phyloP scores from a whole-genome alignment of 768 basidiomycete species.

The Hypholoma fasciculare region DNA sequence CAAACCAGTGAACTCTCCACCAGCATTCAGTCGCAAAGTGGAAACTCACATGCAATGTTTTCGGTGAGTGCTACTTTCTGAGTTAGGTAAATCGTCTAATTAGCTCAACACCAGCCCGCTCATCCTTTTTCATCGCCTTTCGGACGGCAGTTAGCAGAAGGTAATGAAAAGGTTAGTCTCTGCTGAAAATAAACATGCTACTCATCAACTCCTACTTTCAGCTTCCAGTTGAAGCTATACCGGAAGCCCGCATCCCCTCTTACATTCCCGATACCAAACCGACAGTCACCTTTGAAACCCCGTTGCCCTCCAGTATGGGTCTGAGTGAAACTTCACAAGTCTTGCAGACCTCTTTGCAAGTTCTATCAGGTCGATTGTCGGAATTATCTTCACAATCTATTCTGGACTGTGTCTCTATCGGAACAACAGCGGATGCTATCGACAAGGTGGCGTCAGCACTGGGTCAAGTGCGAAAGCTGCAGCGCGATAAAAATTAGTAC shows the following conservation, averaged over 20 bases:
- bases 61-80: background rate
- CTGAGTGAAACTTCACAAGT: slow-evolving; percentile 24
- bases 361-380: slow-evolving; percentile 51
- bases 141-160: background rate
- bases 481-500: slow-evolving; percentile 40
- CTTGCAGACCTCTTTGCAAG: slow-evolving; percentile 52
- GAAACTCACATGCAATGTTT: background rate
- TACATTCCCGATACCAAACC: background rate
- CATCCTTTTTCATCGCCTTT: slow-evolving; percentile 11
- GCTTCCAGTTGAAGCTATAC: background rate
- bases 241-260: background rate
- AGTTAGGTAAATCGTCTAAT: background rate
- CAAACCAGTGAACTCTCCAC: background rate
- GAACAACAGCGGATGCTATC: slow-evolving; percentile 67
- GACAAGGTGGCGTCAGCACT: slow-evolving; percentile 64
- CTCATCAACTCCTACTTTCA: background rate
- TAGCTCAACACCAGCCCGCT: background rate
- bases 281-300: background rate
- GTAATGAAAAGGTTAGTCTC: background rate
- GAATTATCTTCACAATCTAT: slow-evolving; percentile 37
- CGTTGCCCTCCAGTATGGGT: background rate
- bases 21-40: background rate
- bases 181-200: background rate
- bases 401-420: slow-evolving; percentile 51
- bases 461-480: slow-evolving; percentile 57